Evolutionary conservation across 768 basidiomycete species (phyloP).

Genomic region (Lyophyllum semitale): DNA sequence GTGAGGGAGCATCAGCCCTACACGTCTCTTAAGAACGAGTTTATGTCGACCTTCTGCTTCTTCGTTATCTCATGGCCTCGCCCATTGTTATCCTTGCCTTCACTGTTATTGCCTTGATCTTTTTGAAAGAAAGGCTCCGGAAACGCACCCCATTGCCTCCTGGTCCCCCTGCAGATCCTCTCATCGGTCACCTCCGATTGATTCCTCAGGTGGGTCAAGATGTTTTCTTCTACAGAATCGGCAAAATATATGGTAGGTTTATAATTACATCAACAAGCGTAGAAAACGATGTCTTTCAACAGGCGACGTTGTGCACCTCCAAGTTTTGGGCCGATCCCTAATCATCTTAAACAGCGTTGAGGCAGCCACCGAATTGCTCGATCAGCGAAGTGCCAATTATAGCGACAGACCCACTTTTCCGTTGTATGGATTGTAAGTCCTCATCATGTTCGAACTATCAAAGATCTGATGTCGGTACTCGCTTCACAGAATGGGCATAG

Average conservation of each 20-base stretch:
- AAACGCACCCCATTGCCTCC: conserved; percentile 22
- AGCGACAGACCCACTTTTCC: conserved; percentile 24
- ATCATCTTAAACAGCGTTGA: conserved; percentile 25
- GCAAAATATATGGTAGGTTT: conserved; percentile 33
- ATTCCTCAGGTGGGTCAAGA: conserved; percentile 29
- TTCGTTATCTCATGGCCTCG: too few species aligned
- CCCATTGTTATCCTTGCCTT: too few species aligned
- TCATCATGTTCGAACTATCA: not conserved
- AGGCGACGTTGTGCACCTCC: conserved; percentile 26
- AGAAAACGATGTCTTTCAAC: not conserved
- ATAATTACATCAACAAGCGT: not conserved
- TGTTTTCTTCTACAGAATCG: conserved; percentile 29
- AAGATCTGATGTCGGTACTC: not conserved
- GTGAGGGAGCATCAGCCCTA: too few species aligned
- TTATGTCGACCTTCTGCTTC: too few species aligned
- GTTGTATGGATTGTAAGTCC: conserved; percentile 14
- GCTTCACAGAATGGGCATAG: not conserved
- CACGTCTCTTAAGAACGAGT: too few species aligned
- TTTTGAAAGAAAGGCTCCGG: too few species aligned
- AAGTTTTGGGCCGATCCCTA: conserved; percentile 25
- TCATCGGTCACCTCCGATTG: conserved; percentile 35
- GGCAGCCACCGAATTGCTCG: conserved; percentile 28
- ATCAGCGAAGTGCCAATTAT: conserved; percentile 26
- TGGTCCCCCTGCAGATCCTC: conserved; percentile 34
- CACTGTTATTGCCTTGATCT: too few species aligned